phyloP scores from a whole-genome alignment of 805 yeast genomes.

The Saccharomycopsis oosterbeekiorum region DNA sequence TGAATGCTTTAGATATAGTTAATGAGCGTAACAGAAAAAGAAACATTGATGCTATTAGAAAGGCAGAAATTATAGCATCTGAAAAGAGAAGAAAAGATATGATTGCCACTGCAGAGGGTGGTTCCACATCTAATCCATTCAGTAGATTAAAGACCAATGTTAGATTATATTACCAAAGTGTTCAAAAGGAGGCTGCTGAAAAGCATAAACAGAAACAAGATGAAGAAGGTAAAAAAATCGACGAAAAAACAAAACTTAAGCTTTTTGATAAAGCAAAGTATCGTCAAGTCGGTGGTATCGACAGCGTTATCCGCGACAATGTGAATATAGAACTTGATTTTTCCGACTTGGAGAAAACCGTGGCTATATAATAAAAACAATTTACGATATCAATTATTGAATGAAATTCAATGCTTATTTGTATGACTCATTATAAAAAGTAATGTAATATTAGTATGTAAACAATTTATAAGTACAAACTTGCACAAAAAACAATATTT shows the following conservation, averaged over 20 bases:
- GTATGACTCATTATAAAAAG: background rate
- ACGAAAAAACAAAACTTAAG: conserved; percentile 29
- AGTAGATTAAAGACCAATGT: conserved; percentile 83
- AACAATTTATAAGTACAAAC: conserved; percentile 56
- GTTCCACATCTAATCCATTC: conserved; percentile 62
- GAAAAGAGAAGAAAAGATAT: conserved; percentile 38
- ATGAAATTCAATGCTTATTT: too few species aligned
- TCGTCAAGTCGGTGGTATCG: conserved; percentile 49
- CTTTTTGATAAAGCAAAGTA: conserved; percentile 41
- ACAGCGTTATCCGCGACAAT: conserved; percentile 31
- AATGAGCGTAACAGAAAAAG: conserved; percentile 79
- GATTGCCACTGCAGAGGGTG: conserved; percentile 23
- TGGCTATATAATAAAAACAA: background rate
- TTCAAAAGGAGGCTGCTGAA: conserved; percentile 47
- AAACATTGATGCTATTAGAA: conserved; percentile 66
- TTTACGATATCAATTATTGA: background rate
- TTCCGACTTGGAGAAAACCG: background rate
- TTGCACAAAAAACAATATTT: conserved; percentile 95
- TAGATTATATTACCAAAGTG: conserved; percentile 58
- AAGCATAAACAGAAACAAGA: conserved; percentile 46
- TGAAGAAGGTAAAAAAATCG: conserved; percentile 33
- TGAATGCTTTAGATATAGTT: conserved; percentile 52
- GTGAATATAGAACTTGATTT: conserved; percentile 4
- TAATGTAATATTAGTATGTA: background rate
- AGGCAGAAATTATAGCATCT: conserved; percentile 63